A percentile compares a stretch with the other conserved stretches of the same genome.
These are phyloP conservation scores for Candida tibetensis DNA, from an alignment of 805 yeast genomes.

Conservation along the genomic window DNA sequence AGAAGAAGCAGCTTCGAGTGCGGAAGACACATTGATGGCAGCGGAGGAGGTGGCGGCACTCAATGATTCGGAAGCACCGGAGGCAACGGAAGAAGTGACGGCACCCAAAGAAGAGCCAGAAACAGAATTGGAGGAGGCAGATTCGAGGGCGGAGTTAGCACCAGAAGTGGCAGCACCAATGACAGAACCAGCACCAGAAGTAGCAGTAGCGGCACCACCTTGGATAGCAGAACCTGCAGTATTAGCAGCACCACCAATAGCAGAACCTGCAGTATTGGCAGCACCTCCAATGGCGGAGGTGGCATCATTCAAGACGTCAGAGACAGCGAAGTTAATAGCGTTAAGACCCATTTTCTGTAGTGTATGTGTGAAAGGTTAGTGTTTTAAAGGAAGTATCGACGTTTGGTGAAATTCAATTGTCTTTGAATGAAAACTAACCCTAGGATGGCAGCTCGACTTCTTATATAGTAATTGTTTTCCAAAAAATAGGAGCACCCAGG, in stretches of 20 bases:
- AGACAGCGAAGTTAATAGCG: constrained; percentile 31
- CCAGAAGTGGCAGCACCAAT: constrained; percentile 14
- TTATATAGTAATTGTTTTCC: not conserved
- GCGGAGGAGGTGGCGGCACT: constrained; percentile 11
- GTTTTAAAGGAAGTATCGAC: too few relatives aligned
- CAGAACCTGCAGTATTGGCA: constrained; percentile 12
- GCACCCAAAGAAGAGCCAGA: constrained; percentile 10
- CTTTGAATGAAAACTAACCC: not conserved
- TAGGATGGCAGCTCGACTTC: not conserved
- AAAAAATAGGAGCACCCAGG: not conserved
- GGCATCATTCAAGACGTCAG: constrained; percentile 8
- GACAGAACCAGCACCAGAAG: constrained; percentile 11
- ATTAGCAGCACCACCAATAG: constrained; percentile 9
- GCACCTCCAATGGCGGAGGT: constrained; percentile 15
- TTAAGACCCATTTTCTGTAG: constrained; percentile 25
- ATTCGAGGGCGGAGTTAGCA: constrained; percentile 8
- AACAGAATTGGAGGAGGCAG: constrained; percentile 2
- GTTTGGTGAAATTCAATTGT: not conserved
- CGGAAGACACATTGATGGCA: constrained; percentile 11
- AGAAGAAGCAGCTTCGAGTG: constrained; percentile 7
- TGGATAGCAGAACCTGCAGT: constrained; percentile 13
- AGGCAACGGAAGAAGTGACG: constrained; percentile 14
- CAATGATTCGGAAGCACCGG: constrained; percentile 13
- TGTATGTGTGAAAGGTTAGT: too few relatives aligned
- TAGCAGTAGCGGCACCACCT: constrained; percentile 14